Conservation (phyloP, 2,329 filamentous ascomycete genomes). For the Chrysoporthe austroafricana region DNA sequence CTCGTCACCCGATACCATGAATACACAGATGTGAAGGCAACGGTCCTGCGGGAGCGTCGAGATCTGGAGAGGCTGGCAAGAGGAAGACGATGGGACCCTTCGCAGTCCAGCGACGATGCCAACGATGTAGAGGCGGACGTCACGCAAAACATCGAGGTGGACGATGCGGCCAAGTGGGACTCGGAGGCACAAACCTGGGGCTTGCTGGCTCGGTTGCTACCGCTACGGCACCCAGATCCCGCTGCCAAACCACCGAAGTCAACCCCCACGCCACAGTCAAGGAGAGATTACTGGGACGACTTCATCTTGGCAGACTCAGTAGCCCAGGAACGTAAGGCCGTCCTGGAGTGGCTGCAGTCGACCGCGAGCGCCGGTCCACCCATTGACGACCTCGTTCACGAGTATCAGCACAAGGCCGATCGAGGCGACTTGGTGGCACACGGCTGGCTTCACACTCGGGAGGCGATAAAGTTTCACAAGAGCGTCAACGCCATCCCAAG, state of each 20-base stretch:
- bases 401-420: conserved; percentile 76
- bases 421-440: conserved; percentile 81
- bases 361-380: conserved; percentile 72
- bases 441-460: conserved; percentile 91
- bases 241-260: conserved; percentile 32
- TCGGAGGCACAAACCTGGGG: conserved; percentile 92
- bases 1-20: conserved; percentile 69
- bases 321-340: conserved; percentile 76
- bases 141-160: conserved; percentile 40
- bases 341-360: conserved; percentile 85
- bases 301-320: conserved; percentile 75
- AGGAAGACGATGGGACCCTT: conserved; percentile 38
- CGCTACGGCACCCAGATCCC: conserved; percentile 63
- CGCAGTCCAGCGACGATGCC: conserved; percentile 44
- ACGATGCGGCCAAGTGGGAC: conserved; percentile 69
- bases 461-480: conserved; percentile 89
- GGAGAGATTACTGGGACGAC: conserved; percentile 61
- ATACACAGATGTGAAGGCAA: conserved; percentile 53
- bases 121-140: conserved; percentile 63
- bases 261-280: conserved; percentile 35
- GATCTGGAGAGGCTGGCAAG: conserved; percentile 39
- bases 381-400: conserved; percentile 75
- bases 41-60: conserved; percentile 47
- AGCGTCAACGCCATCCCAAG: conserved; percentile 70
- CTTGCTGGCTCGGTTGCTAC: conserved; percentile 74